A percentile compares a stretch with the other conserved stretches of the same genome.
These are phyloP conservation scores for Gossypium thurberi DNA, from an alignment of 345 rosid species.

Conservation along the genomic window DNA sequence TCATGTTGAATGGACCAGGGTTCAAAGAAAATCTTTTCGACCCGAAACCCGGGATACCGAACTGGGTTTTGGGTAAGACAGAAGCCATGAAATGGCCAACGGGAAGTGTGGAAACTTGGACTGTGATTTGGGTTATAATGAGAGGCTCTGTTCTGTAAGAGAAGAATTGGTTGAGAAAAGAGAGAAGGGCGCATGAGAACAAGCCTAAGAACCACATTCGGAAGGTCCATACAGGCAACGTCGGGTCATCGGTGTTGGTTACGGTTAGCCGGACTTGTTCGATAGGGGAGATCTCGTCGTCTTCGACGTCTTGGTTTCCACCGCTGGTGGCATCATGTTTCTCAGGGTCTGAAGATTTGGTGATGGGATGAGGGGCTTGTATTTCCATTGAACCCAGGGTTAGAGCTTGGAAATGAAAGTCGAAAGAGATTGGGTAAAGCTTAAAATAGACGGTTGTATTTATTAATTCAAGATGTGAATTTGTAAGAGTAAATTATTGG, in stretches of 20 bases:
- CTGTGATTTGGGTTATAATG: constrained; percentile 69
- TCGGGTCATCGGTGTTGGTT: constrained; percentile 63
- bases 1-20: constrained; percentile 82
- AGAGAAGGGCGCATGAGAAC: constrained; percentile 56
- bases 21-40: constrained; percentile 53
- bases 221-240: constrained; percentile 81
- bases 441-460: background rate
- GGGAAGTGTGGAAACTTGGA: constrained; percentile 72
- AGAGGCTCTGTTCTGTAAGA: constrained; percentile 80
- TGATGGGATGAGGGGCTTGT: constrained; percentile 9
- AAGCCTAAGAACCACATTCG: constrained; percentile 83
- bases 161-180: constrained; percentile 82
- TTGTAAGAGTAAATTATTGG: too few relatives aligned
- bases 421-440: background rate
- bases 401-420: background rate
- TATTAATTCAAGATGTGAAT: background rate
- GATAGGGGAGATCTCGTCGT: constrained; percentile 58
- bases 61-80: constrained; percentile 49
- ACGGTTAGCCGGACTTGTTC: constrained; percentile 83
- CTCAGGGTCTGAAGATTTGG: constrained; percentile 18
- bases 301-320: constrained; percentile 1
- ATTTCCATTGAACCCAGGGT: constrained; percentile 30
- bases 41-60: constrained; percentile 54
- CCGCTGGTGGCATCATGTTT: background rate
- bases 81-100: constrained; percentile 64